Evolutionary conservation across 2,329 filamentous ascomycete species (phyloP), one percentile per base, ranked within the genome.

Genomic region (Pestalotiopsis sp.): DNA sequence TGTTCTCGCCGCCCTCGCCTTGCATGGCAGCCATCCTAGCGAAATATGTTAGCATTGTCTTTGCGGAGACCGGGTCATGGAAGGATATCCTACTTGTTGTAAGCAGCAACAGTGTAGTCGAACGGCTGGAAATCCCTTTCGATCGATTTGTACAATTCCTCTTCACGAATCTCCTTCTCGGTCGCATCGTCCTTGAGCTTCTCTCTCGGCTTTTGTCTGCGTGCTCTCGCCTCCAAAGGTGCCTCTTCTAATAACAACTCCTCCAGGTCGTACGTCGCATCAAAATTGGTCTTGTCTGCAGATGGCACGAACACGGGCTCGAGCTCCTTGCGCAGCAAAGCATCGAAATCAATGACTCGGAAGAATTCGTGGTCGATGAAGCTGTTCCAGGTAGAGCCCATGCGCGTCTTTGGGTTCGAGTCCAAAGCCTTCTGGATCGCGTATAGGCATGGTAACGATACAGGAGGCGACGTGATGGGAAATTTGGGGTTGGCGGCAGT

Each of bases 271-370:
- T 99, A 98, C 0, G 96, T 99, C 4, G 96, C 96, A 80, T 99
- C 96, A 73, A 99, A 99, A 79, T 99, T 99, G 3, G 96, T 98
- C 87, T 99, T 99, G 63, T 98, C 96, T 68, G 94, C 95, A 0
- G 95, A 97, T 0, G 96, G 96, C 23, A 92, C 89, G 78, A 99
- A 99, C 3, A 98, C 90, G 0, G 96, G 96, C 74, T 95, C 91
- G 59, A 98, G 91, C 77, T 94, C 90, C 79, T 98, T 98, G 72
- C 90, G 86, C 78, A 97, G 93, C 45, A 99, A 82, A 0, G 91
- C 90, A 14, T 89, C 90, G 73, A 99, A 99, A 77, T 98, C 92
- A 73, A 98, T 89, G 2, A 87, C 83, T 56, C 91, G 87, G 84
- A 99, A 99, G 84, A 98, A 98, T 6, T 94, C 92, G 76, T 98